Evolutionary conservation across 2,329 filamentous ascomycete genomes (phyloP).

Genomic region (Teratosphaeria nubilosa): DNA sequence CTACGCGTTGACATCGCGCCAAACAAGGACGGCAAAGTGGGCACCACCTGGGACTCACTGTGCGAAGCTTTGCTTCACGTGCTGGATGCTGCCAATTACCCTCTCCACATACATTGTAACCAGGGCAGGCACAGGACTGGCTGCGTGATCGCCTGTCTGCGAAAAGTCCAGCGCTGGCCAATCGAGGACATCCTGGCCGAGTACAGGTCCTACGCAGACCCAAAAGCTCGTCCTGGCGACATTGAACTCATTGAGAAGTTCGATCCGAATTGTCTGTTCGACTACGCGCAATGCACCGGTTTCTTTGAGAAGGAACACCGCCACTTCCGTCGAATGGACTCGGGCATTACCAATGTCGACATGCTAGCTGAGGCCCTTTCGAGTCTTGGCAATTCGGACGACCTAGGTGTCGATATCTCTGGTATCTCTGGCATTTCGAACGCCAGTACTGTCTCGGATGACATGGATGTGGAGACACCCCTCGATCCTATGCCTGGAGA

Average conservation of each 20-base stretch:
- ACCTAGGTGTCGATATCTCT: neutral
- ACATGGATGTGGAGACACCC: neutral
- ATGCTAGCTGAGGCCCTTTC: slow-evolving; percentile 10
- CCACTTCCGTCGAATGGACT: slow-evolving; percentile 9
- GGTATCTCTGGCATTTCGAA: slow-evolving; percentile 2
- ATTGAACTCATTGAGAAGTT: slow-evolving; percentile 35
- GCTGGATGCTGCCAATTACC: slow-evolving; percentile 63
- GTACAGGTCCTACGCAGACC: slow-evolving; percentile 53
- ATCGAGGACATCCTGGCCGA: slow-evolving; percentile 56
- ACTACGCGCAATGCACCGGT: slow-evolving; percentile 14
- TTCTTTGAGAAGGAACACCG: slow-evolving; percentile 7
- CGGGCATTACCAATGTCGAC: slow-evolving; percentile 9
- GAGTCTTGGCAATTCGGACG: neutral
- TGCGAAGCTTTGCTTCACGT: slow-evolving; percentile 60
- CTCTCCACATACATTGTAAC: slow-evolving; percentile 83
- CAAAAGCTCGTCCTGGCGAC: slow-evolving; percentile 40
- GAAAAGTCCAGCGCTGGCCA: slow-evolving; percentile 62
- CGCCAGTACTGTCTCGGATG: slow-evolving; percentile 3
- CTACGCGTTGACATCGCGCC: slow-evolving; percentile 68
- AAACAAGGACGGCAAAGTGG: slow-evolving; percentile 64
- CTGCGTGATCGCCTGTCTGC: slow-evolving; percentile 72
- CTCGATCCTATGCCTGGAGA: neutral
- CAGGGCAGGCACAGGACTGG: slow-evolving; percentile 90
- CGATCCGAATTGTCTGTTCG: slow-evolving; percentile 31
- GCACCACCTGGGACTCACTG: slow-evolving; percentile 57